phyloP scores from a whole-genome alignment of 2,329 filamentous ascomycete genomes.

The Paraphoma chrysanthemicola region DNA sequence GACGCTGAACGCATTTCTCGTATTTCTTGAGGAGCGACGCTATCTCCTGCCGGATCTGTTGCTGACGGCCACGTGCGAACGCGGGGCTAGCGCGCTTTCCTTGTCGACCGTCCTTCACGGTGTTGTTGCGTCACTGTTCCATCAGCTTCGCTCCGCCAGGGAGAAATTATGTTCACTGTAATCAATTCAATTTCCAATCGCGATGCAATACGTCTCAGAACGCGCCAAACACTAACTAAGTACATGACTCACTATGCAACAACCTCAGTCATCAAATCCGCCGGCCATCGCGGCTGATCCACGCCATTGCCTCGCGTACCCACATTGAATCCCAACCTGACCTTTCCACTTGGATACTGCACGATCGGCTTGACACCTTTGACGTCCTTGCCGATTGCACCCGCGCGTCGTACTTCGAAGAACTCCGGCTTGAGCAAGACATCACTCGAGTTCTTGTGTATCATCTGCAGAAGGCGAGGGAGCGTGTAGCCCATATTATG shows the following conservation, averaged over 20 bases:
- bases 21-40: not conserved
- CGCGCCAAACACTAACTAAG: too few relatives aligned
- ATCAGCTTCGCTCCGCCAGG: not conserved
- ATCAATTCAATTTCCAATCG: too few relatives aligned
- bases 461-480: constrained; percentile 50
- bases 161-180: too few relatives aligned
- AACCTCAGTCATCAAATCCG: constrained; percentile 51
- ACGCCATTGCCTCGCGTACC: constrained; percentile 60
- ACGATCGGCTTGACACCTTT: constrained; percentile 54
- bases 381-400: constrained; percentile 49
- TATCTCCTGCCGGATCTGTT: not conserved
- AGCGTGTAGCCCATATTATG: constrained; percentile 56
- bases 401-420: constrained; percentile 54
- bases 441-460: constrained; percentile 47
- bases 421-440: constrained; percentile 57
- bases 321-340: constrained; percentile 54
- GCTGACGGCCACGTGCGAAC: not conserved
- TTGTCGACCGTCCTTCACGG: not conserved
- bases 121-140: too few relatives aligned
- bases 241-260: constrained; percentile 25
- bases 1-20: not conserved
- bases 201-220: too few relatives aligned
- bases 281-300: constrained; percentile 58
- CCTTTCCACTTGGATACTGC: constrained; percentile 38
- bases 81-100: not conserved